These are phyloP conservation scores for Melaleuca alternifolia DNA, from an alignment of 345 rosid species.

Conservation along the genomic window DNA sequence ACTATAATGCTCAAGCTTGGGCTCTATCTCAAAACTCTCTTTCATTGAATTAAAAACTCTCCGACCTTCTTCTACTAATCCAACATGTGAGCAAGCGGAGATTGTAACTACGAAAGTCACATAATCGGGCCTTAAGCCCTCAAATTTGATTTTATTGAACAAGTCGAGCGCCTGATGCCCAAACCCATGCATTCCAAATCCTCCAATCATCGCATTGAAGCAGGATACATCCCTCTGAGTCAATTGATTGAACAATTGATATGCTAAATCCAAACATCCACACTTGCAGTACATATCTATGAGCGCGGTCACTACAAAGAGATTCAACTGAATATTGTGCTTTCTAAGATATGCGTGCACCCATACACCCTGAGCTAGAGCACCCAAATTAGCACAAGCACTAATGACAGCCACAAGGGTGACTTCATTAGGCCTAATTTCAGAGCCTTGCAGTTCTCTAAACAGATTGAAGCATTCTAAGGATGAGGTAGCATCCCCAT, in stretches of 20 bases:
- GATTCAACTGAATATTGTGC: constrained; percentile 25
- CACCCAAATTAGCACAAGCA: constrained; percentile 49
- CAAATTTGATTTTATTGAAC: constrained; percentile 20
- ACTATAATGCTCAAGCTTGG: constrained; percentile 58
- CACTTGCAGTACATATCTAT: constrained; percentile 30
- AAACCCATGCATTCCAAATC: constrained; percentile 40
- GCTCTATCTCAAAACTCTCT: constrained; percentile 23
- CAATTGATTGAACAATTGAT: constrained; percentile 43
- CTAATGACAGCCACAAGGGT: constrained; percentile 46
- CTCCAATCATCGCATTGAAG: constrained; percentile 55
- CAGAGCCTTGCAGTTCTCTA: constrained; percentile 23
- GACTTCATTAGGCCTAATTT: constrained; percentile 48
- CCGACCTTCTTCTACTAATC: constrained; percentile 38
- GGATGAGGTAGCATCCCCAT: neutral
- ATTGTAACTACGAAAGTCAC: constrained; percentile 42
- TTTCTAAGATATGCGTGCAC: constrained; percentile 44
- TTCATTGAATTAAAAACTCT: constrained; percentile 39
- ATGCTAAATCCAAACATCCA: constrained; percentile 27
- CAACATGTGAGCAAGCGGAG: constrained; percentile 57
- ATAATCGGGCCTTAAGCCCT: constrained; percentile 37
- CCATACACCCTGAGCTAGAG: constrained; percentile 37
- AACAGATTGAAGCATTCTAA: constrained; percentile 31
- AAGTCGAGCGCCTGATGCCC: constrained; percentile 33
- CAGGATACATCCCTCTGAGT: constrained; percentile 24
- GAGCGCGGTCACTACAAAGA: constrained; percentile 46